Conservation (phyloP, 2,329 filamentous ascomycete genomes). For the Fonsecaea monophora region DNA sequence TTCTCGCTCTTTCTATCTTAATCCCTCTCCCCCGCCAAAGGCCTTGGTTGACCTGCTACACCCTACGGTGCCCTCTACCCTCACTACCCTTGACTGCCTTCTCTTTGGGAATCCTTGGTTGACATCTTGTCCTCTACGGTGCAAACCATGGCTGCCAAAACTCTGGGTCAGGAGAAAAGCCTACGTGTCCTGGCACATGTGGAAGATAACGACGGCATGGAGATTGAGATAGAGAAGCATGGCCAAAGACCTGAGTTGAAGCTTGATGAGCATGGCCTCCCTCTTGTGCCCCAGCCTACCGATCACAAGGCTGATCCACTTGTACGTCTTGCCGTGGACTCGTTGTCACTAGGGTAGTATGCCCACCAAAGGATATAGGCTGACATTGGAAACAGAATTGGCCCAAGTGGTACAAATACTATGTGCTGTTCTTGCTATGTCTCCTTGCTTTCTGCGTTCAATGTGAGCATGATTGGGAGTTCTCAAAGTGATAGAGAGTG, state of each 20-base stretch:
- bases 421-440: constrained; percentile 10
- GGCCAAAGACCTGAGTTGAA: constrained; percentile 6
- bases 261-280: constrained; percentile 19
- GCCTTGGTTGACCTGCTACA: not conserved
- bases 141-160: constrained; percentile 1
- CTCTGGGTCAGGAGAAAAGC: not conserved
- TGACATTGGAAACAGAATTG: constrained; percentile 5
- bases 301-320: constrained; percentile 21
- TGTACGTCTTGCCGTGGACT: not conserved
- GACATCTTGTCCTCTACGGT: not conserved
- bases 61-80: not conserved
- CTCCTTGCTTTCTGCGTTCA: constrained; percentile 17
- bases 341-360: not conserved
- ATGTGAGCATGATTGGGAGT: not conserved
- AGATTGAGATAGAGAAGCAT: constrained; percentile 6
- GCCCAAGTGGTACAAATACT: constrained; percentile 19
- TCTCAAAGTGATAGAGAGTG: not conserved
- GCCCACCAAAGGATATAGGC: not conserved
- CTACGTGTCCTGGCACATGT: constrained; percentile 3
- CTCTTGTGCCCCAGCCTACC: constrained; percentile 19
- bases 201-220: constrained; percentile 8
- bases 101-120: not conserved
- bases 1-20: not conserved
- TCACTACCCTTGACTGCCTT: not conserved
- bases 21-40: not conserved